phyloP scores from a whole-genome alignment of 2,329 filamentous ascomycete genomes.

The Talaromyces sp. region DNA sequence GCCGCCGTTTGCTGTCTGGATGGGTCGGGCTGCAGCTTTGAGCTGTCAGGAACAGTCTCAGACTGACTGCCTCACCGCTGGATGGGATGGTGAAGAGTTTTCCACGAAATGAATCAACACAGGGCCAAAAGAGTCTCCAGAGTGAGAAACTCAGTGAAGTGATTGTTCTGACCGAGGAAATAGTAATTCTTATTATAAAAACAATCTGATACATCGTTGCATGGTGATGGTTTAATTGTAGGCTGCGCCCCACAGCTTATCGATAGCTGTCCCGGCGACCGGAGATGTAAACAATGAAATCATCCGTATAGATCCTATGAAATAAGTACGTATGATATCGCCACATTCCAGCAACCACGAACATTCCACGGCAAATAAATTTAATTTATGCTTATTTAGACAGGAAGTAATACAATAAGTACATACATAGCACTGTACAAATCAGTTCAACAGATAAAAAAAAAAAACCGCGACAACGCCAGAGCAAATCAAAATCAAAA shows the following conservation, averaged over 20 bases:
- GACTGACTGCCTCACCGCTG: not conserved
- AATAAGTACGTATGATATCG: no score
- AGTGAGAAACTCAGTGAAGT: not conserved
- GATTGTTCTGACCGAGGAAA: not conserved
- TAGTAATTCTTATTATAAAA: not conserved
- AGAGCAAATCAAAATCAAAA: not conserved
- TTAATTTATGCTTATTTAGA: not conserved
- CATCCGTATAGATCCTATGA: not conserved
- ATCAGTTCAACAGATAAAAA: not conserved
- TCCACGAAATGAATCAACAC: not conserved
- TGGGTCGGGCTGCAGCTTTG: not conserved
- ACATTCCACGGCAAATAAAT: not conserved
- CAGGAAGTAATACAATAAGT: not conserved
- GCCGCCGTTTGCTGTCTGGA: not conserved
- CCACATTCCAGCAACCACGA: not conserved
- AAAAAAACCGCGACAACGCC: not conserved
- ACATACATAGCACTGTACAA: not conserved
- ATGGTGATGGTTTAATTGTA: not conserved
- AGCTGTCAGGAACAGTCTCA: not conserved
- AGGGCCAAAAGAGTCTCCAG: not conserved
- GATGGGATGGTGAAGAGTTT: not conserved
- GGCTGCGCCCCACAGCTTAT: slow-evolving; percentile 3
- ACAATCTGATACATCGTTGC: not conserved
- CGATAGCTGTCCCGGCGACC: slow-evolving; percentile 13
- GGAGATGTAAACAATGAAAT: slow-evolving; percentile 4